phyloP scores from a whole-genome alignment of 31 red algal genomes.

The Odonthalia washingtoniensis region DNA sequence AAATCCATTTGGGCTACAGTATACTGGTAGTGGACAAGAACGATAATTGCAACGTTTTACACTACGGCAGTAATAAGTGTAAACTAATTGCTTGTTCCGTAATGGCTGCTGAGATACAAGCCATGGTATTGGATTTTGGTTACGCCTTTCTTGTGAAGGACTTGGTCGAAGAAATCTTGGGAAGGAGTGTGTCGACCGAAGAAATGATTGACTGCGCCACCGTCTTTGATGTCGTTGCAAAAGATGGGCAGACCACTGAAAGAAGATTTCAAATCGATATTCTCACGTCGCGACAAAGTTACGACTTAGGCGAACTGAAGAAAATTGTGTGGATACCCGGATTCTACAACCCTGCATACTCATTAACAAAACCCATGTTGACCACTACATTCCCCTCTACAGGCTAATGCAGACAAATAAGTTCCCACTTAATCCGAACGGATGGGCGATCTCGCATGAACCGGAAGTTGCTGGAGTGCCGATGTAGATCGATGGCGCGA shows the following conservation, averaged over 20 bases:
- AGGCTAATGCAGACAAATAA: too few species aligned
- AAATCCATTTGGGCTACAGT: constrained; percentile 49
- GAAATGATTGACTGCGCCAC: background rate
- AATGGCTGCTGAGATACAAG: constrained; percentile 28
- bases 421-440: too few species aligned
- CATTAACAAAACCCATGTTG: background rate
- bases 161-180: background rate
- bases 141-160: background rate
- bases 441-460: too few species aligned
- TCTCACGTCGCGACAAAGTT: background rate
- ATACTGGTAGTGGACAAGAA: constrained; percentile 25
- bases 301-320: background rate
- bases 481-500: too few species aligned
- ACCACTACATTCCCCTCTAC: too few species aligned
- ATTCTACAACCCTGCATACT: background rate
- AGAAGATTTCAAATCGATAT: too few species aligned
- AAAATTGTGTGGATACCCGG: background rate
- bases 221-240: background rate
- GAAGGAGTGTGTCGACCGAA: background rate
- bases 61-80: constrained; percentile 38
- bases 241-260: background rate
- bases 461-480: too few species aligned
- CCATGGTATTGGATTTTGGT: constrained; percentile 34
- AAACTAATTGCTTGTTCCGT: constrained; percentile 9
- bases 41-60: constrained; percentile 13